Evolutionary conservation across 768 basidiomycete genomes (phyloP), one percentile per base, ranked within the genome.

Genomic region (Russula sp.): DNA sequence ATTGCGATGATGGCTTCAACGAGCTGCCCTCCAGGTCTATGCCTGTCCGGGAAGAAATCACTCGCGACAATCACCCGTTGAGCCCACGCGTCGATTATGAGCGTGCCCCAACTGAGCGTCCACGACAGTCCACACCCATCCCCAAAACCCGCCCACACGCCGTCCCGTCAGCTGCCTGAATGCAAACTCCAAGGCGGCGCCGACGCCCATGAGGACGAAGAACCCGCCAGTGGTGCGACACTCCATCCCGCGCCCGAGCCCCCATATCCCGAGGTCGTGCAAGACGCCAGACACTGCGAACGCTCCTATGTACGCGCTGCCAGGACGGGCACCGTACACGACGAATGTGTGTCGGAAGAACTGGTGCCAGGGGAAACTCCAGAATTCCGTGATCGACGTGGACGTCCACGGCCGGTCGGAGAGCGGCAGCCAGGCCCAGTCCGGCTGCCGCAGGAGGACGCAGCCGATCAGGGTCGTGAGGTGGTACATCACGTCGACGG

Each of bases 241-340:
- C 49, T 86, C 80, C 0, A 75, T 73, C 16, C 84, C 86, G 6
- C 75, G 75, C 2, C 78, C 81, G 81, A 87, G 80, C 3, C 83
- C 84, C 77, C 80, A 86, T 54, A 83, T 64, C 10, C 83, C 85
- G 16, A 80, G 44, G 63, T 83, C 78, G 61, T 90, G 88, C 6
- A 88, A 67, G 3, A 82, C 31, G 7, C 79, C 85, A 0, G 88
- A 89, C 6, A 81, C 64, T 1, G 80, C 56, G 70, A 89, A 89
- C 4, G 79, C 81, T 6, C 85, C 87, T 2, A 88, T 59, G 4
- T 86, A 73, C 6, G 70, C 73, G 6, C 70, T 68, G 27, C 82
- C 55, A 0, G 73, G 76, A 16, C 58, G 57, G 1, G 69, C 70
- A 11, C 76, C 78, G 4, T 75, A 14, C 16, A 66, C 44, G 45